These are phyloP conservation scores for Xylaria intraflava DNA, from an alignment of 495 filamentous ascomycete species.

Conservation along the genomic window DNA sequence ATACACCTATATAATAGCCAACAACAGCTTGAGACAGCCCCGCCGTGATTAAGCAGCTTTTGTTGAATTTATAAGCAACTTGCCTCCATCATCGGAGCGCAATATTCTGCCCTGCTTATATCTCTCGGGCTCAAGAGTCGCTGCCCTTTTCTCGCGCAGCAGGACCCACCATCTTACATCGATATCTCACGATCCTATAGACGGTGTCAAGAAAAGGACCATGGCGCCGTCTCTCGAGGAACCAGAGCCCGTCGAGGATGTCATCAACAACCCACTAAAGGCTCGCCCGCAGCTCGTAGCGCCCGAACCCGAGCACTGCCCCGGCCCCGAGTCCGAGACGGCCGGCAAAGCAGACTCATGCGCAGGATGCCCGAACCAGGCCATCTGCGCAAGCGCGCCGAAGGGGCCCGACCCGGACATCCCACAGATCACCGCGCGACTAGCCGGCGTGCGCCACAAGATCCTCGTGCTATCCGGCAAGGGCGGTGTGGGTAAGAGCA, in stretches of 20 bases:
- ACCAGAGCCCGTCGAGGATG: slow-evolving; percentile 54
- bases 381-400: slow-evolving; percentile 86
- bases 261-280: slow-evolving; percentile 62
- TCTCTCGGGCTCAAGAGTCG: background rate
- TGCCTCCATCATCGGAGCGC: background rate
- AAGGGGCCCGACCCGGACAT: slow-evolving; percentile 96
- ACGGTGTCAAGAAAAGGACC: background rate
- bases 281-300: slow-evolving; percentile 75
- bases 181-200: too few species aligned
- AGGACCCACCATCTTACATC: too few species aligned
- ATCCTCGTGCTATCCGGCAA: slow-evolving; percentile 89
- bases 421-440: slow-evolving; percentile 73
- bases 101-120: too few species aligned
- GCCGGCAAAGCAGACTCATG: slow-evolving; percentile 86
- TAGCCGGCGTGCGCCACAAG: slow-evolving; percentile 79
- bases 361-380: slow-evolving; percentile 90
- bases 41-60: background rate
- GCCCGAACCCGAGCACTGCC: slow-evolving; percentile 94
- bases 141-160: background rate
- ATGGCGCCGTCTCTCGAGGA: slow-evolving; percentile 72
- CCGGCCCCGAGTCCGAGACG: slow-evolving; percentile 79
- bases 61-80: slow-evolving; percentile 27
- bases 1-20: too few species aligned
- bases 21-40: background rate
- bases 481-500: slow-evolving; percentile 93